Evolutionary conservation across 1,139 yeast species (phyloP), one percentile per base, ranked within the genome.

Genomic region (Nakaseomyces kungkrabaensis): DNA sequence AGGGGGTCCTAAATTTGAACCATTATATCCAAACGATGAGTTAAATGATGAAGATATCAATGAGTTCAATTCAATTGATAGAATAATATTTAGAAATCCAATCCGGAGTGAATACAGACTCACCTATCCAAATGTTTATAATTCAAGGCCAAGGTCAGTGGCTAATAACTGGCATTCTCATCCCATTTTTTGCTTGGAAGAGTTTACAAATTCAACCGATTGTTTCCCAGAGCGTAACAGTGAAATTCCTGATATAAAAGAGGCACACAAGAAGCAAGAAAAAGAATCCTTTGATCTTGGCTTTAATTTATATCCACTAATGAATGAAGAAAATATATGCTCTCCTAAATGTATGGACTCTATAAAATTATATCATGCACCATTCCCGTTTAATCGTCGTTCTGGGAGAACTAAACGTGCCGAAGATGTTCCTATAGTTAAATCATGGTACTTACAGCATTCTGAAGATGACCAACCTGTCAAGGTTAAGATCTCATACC

Each of bases 1-100:
- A 0, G 96, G 96, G 3, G 99, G 98, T 0, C 98, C 99, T 4
- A 87, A 84, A 62, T 92, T 90, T 66, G 97, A 90, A 67, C 96
- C 96, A 0, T 68, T 90, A n/a, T 81, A 73, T 67, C 81, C 82
- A 52, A 85, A 82, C 50, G 72, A 73, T 34, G 82, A 82, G 56
- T 13, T 29, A 8, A 13, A 13, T 13, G 81, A 82, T 3, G 95
- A 85, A 54, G 97, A 89, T 61, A 85, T 77, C 64, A 87, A 88
- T 47, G 97, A 92, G 64, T 90, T 92, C 68, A 89, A 90, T 62
- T 78, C 95, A 9, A 76, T 90, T 47, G 97, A 90, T 62, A 73
- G 96, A 59, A 80, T 90, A 29, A 88, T 92, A 27, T 84, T 86
- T 66, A 74, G 99, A 54, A 72, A 72, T 9, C 88, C 87, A 0